Evolutionary conservation across 2,329 filamentous ascomycete genomes (phyloP), one percentile per base, ranked within the genome.

Genomic region (Bipolaris oryzae): DNA sequence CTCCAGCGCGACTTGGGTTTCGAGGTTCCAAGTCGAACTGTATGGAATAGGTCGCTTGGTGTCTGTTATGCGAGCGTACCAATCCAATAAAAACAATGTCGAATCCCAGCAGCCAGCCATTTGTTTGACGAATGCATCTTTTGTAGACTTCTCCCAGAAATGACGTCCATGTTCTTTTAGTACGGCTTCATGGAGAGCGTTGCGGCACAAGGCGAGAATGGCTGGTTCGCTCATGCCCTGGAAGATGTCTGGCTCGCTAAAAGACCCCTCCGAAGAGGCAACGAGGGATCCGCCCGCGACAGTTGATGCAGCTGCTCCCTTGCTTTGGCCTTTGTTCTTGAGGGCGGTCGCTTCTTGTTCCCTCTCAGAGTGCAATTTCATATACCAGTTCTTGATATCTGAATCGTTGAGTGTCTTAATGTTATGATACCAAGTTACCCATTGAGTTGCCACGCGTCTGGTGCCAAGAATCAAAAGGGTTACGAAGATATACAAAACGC

Each of bases 11-110:
- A 83, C 82, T 63, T 84, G 83, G 0, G 79, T 80, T 62, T 84
- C 81, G n/a, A 84, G 79, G 53, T 85, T 85, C 83, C 83, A 85
- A 1, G 81, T 81, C 3, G 83, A 83, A 57, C 81, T 85, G 65
- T 80, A 85, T 0, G 81, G 81, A 53, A 84, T 81, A 1, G 83
- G 82, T 39, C 78, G 72, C 37, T 79, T 79, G 0, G 77, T 78
- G 62, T 80, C 79, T 35, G 78, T 76, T 69, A 80, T 73, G 55
- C 78, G 74, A 62, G 81, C 80, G 60, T 83, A 84, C 81, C 82
- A 82, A 51, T 84, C 77, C 41, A 86, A 74, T 10, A 85, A 74
- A 65, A 85, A 85, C 28, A 82, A 76, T 5, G 82, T 84, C 0
- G 81, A 78, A 6, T 81, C 79, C 76, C 80, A 85, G 48, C 83